Evolutionary conservation across 1,139 yeast species (phyloP), one percentile per base, ranked within the genome.

Genomic region (Yamadazyma sp.): DNA sequence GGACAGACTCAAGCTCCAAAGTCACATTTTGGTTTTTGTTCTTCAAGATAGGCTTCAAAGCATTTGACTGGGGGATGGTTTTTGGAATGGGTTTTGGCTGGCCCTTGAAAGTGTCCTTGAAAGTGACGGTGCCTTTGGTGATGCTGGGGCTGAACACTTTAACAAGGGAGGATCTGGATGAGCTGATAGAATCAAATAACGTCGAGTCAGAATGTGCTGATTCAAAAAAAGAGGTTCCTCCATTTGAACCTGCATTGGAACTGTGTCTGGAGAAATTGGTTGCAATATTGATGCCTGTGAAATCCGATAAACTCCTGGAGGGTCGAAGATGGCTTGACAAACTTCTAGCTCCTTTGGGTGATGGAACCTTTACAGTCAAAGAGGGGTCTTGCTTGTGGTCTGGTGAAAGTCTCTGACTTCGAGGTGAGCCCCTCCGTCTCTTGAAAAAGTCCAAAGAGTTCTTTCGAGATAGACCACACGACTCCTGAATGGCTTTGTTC

Each of bases 11-110:
- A 5, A 24, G 16, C 32, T 50, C 54, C 7, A 18, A 11, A 6
- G 26, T 30, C 27, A 33, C 42, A 31, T 50, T 50, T 3, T 16
- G 17, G 29, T 46, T 49, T 30, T 40, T 44, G 32, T 42, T 50
- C 36, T 50, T 50, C n/a, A 50, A 39, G 17, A 50, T 50, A 11
- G 54, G 43, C n/a, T n/a, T n/a, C n/a, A n/a, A n/a, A n/a, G n/a
- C n/a, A n/a, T n/a, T n/a, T n/a, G n/a, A n/a, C n/a, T n/a, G n/a
- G n/a, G n/a, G n/a, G n/a, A n/a, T n/a, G n/a, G 22, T 8, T 20
- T 20, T 20, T 8, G 8, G 8, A 20, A 8, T 20, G 8, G 22
- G 22, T 8, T 20, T 8, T 6, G 22, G 8, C 22, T 6, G 22
- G 22, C 8, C 22, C 22, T 8, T 20, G 5, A 16, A 10, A 20